A percentile compares a stretch with the other conserved stretches of the same genome.
Conservation (phyloP, 2,329 filamentous ascomycete genomes). For the Botrytis fragariae region DNA sequence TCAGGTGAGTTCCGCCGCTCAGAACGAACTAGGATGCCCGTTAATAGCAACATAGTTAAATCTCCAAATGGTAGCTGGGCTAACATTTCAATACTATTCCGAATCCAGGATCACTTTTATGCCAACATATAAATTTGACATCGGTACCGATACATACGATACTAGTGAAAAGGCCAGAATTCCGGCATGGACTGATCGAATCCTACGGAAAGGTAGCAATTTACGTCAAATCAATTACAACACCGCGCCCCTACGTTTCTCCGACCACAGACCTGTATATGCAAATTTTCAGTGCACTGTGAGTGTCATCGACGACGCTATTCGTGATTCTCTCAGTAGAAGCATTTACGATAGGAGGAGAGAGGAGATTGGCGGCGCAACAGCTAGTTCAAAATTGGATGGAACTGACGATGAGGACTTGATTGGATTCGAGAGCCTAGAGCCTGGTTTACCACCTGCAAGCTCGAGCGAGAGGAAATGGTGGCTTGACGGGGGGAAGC, state of each 20-base stretch:
- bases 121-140: constrained; percentile 94
- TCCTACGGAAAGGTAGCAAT: constrained; percentile 80
- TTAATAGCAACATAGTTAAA: constrained; percentile 60
- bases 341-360: constrained; percentile 70
- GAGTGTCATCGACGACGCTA: constrained; percentile 72
- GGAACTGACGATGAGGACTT: constrained; percentile 76
- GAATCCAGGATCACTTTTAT: constrained; percentile 85
- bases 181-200: constrained; percentile 94
- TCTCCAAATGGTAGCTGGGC: constrained; percentile 90
- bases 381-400: constrained; percentile 56
- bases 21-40: neutral
- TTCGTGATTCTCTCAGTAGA: constrained; percentile 69
- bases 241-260: constrained; percentile 79
- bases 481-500: constrained; percentile 69
- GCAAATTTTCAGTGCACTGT: constrained; percentile 83
- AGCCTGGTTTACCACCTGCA: constrained; percentile 69
- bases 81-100: constrained; percentile 87
- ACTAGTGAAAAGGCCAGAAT: constrained; percentile 90
- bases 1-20: constrained; percentile 53
- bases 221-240: constrained; percentile 82
- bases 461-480: constrained; percentile 68
- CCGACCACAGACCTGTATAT: constrained; percentile 94
- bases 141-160: constrained; percentile 86
- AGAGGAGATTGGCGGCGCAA: constrained; percentile 62
- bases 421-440: constrained; percentile 77